Conservation (phyloP, 140 eudicot genomes). For the Erigeron philadelphicus region DNA sequence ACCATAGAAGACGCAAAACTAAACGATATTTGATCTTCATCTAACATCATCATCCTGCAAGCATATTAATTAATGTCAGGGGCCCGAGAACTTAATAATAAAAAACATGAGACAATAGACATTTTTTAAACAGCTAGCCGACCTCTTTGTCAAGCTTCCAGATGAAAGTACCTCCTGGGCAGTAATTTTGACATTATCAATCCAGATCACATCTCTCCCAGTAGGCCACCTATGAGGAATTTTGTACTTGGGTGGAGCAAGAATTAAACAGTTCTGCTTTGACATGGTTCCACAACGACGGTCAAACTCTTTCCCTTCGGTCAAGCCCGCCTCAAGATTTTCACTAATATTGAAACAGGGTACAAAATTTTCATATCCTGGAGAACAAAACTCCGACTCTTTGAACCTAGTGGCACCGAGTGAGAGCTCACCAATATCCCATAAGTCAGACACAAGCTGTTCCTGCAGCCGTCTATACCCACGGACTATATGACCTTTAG, state of each 20-base stretch:
- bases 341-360: constrained; percentile 78
- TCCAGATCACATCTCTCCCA: constrained; percentile 94
- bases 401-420: constrained; percentile 51
- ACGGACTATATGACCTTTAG: constrained; percentile 61
- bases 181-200: constrained; percentile 80
- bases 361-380: constrained; percentile 56
- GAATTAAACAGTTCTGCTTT: constrained; percentile 65
- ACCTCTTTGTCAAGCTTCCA: constrained; percentile 95
- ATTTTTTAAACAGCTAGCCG: constrained; percentile 3
- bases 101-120: constrained; percentile 6
- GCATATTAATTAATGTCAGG: constrained; percentile 3
- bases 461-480: constrained; percentile 89
- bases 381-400: constrained; percentile 68
- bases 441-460: constrained; percentile 79
- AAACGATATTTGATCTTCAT: constrained; percentile 90
- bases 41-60: constrained; percentile 96
- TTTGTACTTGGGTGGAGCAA: constrained; percentile 66
- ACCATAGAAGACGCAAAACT: constrained; percentile 74
- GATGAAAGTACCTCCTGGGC: constrained; percentile 96
- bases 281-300: constrained; percentile 69
- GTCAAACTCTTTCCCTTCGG: constrained; percentile 64
- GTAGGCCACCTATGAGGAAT: constrained; percentile 96
- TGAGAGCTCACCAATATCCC: constrained; percentile 80
- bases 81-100: constrained; percentile 3
- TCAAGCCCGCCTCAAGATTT: constrained; percentile 66